Base-by-base conservation (phyloP, 768 basidiomycete genomes). In the Podaxis sp. region DNA sequence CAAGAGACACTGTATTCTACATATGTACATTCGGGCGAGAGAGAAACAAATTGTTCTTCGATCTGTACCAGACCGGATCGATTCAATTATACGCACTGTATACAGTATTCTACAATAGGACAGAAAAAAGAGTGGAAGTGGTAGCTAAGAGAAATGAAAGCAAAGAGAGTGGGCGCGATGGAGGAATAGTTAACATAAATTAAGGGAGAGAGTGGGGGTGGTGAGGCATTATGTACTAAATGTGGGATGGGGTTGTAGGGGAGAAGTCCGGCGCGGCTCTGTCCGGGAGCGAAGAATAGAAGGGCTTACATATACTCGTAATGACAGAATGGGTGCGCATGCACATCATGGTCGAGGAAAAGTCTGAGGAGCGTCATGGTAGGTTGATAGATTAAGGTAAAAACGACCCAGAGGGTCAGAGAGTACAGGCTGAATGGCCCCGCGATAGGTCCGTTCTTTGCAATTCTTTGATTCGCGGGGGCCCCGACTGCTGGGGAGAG, bases 301-400 rank as follows among this genome's bases (percentile, higher is more conserved):
- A 13, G 13, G 50, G 38, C 27, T 62, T 55, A 63, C 55, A 62
- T 59, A 57, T 59, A 65, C 40, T 46, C 51, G 51, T 57, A 62
- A 25, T 62, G 61, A 61, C 59, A 61, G 53, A 55, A 50, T 10
- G 59, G 59, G 48, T 48, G 59, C 35, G 53, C 11, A 55, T 61
- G 59, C 59, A 61, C 52, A 50, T 61, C 53, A 23, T 55, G 52
- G 25, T 54, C 35, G 21, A 47, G 11, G 38, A 61, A 61, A 50
- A 55, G 5, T 37, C 52, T 38, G 37, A 57, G 42, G 55, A 62
- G 61, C 14, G 32, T 57, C 21, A 51, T 16, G 18, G 50, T 27
- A 44, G 56, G 50, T n/a, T 51, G 50, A 37, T 62, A 62, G 55
- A 62, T 57, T 13, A 61, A 38, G 25, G 46, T 38, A 28, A 28